Evolutionary conservation across 2,329 filamentous ascomycete species (phyloP).

Genomic region (Cercospora sojina): DNA sequence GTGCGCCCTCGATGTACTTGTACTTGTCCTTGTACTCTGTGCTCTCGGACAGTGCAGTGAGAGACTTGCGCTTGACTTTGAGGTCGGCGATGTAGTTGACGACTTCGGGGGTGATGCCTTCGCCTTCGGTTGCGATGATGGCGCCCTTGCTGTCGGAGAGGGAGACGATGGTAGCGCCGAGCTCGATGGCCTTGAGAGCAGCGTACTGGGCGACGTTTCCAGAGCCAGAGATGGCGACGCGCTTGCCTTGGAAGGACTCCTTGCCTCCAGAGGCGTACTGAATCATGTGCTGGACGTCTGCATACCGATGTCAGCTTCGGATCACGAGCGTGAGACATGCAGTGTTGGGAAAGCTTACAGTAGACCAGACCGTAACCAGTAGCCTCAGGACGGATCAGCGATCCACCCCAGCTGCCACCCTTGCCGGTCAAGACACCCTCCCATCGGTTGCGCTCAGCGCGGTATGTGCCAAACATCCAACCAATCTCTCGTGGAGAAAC

Average conservation of each 20-base stretch:
- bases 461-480: constrained; percentile 93
- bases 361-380: constrained; percentile 96
- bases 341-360: constrained; percentile 47
- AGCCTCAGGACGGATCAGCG: constrained; percentile 91
- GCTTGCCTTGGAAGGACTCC: constrained; percentile 85
- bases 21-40: constrained; percentile 62
- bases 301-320: constrained; percentile 15
- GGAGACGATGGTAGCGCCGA: constrained; percentile 87
- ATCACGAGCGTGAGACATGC: not conserved
- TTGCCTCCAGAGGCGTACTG: constrained; percentile 74
- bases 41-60: constrained; percentile 67
- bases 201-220: constrained; percentile 98
- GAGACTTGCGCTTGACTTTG: constrained; percentile 82
- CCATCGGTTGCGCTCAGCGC: constrained; percentile 82
- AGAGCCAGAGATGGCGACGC: constrained; percentile 91
- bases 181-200: constrained; percentile 92
- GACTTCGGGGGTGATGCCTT: constrained; percentile 74
- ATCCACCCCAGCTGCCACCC: constrained; percentile 88
- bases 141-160: constrained; percentile 89
- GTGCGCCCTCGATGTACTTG: constrained; percentile 81
- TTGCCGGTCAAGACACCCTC: constrained; percentile 97
- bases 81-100: constrained; percentile 75
- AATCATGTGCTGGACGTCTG: constrained; percentile 90
- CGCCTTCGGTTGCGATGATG: constrained; percentile 70
- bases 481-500: constrained; percentile 90